Percentiles rank a stretch among this genome's conserved stretches.
Conservation (phyloP, 2,329 filamentous ascomycete species). For the Fusarium verrucosum region DNA sequence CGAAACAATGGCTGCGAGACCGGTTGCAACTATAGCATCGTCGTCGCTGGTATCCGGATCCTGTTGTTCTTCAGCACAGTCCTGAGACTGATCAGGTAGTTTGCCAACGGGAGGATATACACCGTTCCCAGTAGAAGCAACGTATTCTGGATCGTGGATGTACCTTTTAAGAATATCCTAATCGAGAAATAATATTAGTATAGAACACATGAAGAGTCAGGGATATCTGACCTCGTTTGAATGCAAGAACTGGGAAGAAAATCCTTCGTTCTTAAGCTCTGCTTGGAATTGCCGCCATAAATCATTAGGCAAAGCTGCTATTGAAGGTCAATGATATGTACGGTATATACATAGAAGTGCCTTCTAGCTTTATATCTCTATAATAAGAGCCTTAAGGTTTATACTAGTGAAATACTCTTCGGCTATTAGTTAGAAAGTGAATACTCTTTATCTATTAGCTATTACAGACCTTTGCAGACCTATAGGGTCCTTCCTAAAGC, state of each 20-base stretch:
- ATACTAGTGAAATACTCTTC: no score
- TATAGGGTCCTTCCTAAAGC: no score
- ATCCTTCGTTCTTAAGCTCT: neutral
- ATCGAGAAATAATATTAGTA: neutral
- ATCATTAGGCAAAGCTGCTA: no score
- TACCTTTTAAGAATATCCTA: neutral
- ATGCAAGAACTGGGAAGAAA: neutral
- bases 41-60: accelerated
- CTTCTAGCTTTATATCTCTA: no score
- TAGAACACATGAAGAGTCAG: no score
- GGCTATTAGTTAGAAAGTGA: no score
- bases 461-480: no score
- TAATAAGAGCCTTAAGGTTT: no score
- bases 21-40: no score
- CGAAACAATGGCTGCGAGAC: neutral
- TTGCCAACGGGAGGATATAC: accelerated
- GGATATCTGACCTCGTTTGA: neutral
- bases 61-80: accelerated
- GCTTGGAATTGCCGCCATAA: neutral
- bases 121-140: neutral
- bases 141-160: neutral
- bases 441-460: no score
- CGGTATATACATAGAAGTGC: no score
- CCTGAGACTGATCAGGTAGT: neutral
- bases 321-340: no score